These are phyloP conservation scores for Jacaranda copaia DNA, from an alignment of 257 asterid genomes.

Conservation along the genomic window DNA sequence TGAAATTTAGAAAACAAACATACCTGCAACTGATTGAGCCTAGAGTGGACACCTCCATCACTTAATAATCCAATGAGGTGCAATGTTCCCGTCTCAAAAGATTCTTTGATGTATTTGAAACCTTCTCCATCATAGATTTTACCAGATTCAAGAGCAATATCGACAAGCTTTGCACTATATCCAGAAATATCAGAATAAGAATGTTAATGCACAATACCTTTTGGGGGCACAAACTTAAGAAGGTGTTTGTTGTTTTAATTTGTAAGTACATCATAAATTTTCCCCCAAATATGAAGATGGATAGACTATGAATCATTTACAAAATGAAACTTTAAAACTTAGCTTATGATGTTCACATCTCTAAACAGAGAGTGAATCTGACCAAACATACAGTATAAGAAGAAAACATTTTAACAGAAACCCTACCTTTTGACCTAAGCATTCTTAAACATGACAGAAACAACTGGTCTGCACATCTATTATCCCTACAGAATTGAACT, in stretches of 20 bases:
- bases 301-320: background rate
- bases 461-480: no score
- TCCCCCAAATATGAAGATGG: background rate
- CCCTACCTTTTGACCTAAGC: no score
- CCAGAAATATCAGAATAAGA: slow-evolving; percentile 1
- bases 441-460: no score
- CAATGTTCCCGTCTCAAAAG: slow-evolving; percentile 62
- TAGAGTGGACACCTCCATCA: slow-evolving; percentile 87
- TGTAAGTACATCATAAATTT: background rate
- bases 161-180: slow-evolving; percentile 77
- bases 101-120: slow-evolving; percentile 61
- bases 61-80: slow-evolving; percentile 76
- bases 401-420: no score
- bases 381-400: no score
- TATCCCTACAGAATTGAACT: no score
- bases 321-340: background rate
- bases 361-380: no score
- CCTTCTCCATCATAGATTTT: slow-evolving; percentile 75
- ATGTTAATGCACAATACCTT: background rate
- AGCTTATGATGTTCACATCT: background rate
- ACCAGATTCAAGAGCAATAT: slow-evolving; percentile 70
- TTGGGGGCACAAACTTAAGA: background rate
- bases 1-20: background rate
- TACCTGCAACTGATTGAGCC: slow-evolving; percentile 78
- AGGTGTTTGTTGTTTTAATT: background rate